A percentile compares a stretch with the other conserved stretches of the same genome.
Evolutionary conservation across 495 filamentous ascomycete genomes (phyloP).

Genomic region (Friedmanniomyces endolithicus): DNA sequence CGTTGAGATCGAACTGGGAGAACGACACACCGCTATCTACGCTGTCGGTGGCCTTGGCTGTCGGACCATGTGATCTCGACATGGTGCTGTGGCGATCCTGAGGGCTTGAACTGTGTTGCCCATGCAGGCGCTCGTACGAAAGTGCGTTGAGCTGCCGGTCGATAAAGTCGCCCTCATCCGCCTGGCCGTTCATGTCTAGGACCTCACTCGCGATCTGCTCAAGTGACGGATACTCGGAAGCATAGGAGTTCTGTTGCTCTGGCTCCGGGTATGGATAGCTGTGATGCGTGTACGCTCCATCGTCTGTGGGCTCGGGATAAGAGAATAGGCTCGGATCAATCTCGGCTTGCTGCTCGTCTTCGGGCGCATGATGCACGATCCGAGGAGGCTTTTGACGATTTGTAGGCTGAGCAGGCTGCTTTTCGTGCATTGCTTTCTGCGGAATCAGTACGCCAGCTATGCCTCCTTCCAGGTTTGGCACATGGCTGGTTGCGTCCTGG

Average conservation of each 20-base stretch:
- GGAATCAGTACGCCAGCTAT: slow-evolving; percentile 7
- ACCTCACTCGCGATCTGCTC: slow-evolving; percentile 24
- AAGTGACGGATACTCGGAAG: slow-evolving; percentile 14
- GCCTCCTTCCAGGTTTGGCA: background rate
- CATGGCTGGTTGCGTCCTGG: background rate
- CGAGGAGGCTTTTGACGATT: background rate
- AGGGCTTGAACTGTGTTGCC: background rate
- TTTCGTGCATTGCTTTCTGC: background rate
- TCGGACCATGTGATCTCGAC: background rate
- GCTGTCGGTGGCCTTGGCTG: slow-evolving; percentile 6
- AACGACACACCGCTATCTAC: slow-evolving; percentile 12
- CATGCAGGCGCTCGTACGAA: background rate
- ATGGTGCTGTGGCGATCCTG: background rate
- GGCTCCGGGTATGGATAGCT: slow-evolving; percentile 9
- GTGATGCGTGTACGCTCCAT: background rate
- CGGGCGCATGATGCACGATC: slow-evolving; percentile 3
- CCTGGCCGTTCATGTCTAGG: slow-evolving; percentile 17
- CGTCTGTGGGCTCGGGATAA: slow-evolving; percentile 1
- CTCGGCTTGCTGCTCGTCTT: slow-evolving; percentile 7
- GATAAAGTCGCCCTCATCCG: slow-evolving; percentile 4
- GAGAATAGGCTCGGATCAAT: slow-evolving; percentile 18
- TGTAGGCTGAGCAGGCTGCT: background rate
- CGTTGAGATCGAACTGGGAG: background rate
- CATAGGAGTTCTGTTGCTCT: background rate
- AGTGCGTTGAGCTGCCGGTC: slow-evolving; percentile 7